A percentile compares a stretch with the other conserved stretches of the same genome.
phyloP scores from a whole-genome alignment of 2,329 filamentous ascomycete species.

The Penicillium sp. region DNA sequence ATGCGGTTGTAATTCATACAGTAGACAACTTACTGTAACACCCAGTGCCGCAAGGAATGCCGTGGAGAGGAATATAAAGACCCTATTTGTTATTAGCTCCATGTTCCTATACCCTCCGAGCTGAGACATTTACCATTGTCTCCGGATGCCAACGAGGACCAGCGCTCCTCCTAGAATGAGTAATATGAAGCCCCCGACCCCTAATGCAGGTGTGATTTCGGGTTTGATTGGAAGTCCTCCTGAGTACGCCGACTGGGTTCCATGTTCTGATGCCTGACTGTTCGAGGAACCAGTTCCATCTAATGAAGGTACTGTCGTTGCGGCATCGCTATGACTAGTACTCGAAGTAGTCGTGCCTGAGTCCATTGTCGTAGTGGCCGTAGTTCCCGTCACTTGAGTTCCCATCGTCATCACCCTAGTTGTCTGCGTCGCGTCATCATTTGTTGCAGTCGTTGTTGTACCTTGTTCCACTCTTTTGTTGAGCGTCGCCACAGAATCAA shows the following conservation, averaged over 20 bases:
- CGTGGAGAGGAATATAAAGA: slow-evolving; percentile 75
- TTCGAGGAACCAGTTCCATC: slow-evolving; percentile 16
- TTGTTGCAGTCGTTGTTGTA: slow-evolving; percentile 12
- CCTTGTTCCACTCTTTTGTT: slow-evolving; percentile 6
- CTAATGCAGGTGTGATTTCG: slow-evolving; percentile 71
- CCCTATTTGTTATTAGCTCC: slow-evolving; percentile 29
- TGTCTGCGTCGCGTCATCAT: slow-evolving; percentile 10
- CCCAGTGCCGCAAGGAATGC: slow-evolving; percentile 68
- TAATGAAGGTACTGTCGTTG: slow-evolving; percentile 26
- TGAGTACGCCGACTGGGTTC: slow-evolving; percentile 19
- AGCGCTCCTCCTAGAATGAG: slow-evolving; percentile 67
- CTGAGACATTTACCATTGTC: slow-evolving; percentile 50
- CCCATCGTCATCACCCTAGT: slow-evolving; percentile 5
- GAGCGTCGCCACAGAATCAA: slow-evolving; percentile 3
- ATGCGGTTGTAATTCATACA: too few species aligned
- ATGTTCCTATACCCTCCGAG: background rate
- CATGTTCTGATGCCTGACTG: slow-evolving; percentile 10
- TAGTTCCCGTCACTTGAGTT: slow-evolving; percentile 7
- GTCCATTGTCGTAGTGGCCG: slow-evolving; percentile 3
- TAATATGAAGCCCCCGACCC: slow-evolving; percentile 70
- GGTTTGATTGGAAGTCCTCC: slow-evolving; percentile 64
- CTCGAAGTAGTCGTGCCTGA: slow-evolving; percentile 9
- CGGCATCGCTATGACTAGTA: slow-evolving; percentile 6
- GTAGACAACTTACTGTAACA: slow-evolving; percentile 51
- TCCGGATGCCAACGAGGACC: slow-evolving; percentile 75